Evolutionary conservation across 495 filamentous ascomycete genomes (phyloP).

Genomic region (Xylaria curta): DNA sequence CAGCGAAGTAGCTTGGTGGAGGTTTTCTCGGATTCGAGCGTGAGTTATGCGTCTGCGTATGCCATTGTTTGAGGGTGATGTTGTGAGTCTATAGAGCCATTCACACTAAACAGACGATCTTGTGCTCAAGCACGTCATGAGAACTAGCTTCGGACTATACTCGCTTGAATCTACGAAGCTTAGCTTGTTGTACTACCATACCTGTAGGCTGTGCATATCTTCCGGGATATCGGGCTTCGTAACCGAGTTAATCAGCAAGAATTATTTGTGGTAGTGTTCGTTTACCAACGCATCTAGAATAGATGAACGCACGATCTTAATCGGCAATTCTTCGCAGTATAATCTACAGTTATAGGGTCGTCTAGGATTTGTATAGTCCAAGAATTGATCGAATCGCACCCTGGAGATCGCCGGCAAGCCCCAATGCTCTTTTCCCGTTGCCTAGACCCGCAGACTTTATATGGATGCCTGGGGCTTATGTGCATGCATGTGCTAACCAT

Average conservation of each 20-base stretch:
- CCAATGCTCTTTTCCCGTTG: not conserved
- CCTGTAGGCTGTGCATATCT: not conserved
- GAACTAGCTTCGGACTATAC: conserved; percentile 9
- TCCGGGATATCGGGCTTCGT: not conserved
- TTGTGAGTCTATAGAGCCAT: conserved; percentile 7
- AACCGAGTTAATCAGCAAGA: not conserved
- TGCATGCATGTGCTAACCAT: not conserved
- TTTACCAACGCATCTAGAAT: not conserved
- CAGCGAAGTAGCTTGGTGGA: conserved; percentile 84
- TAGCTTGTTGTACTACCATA: not conserved
- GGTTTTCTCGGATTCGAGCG: conserved; percentile 78
- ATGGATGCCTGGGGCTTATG: conserved; percentile 15
- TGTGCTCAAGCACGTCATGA: conserved; percentile 10
- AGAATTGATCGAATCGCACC: not conserved
- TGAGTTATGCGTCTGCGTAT: conserved; percentile 91
- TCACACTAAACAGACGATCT: conserved; percentile 29
- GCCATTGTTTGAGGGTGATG: conserved; percentile 57
- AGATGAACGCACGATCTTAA: not conserved
- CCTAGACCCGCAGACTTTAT: conserved; percentile 2
- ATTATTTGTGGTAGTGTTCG: not conserved
- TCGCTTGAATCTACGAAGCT: conserved; percentile 10
- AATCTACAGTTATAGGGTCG: not conserved
- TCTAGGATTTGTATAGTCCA: not conserved
- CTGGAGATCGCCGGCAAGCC: not conserved
- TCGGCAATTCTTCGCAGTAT: not conserved